These are phyloP conservation scores for Penicillium paxilli DNA, from an alignment of 495 filamentous ascomycete genomes.

Conservation along the genomic window DNA sequence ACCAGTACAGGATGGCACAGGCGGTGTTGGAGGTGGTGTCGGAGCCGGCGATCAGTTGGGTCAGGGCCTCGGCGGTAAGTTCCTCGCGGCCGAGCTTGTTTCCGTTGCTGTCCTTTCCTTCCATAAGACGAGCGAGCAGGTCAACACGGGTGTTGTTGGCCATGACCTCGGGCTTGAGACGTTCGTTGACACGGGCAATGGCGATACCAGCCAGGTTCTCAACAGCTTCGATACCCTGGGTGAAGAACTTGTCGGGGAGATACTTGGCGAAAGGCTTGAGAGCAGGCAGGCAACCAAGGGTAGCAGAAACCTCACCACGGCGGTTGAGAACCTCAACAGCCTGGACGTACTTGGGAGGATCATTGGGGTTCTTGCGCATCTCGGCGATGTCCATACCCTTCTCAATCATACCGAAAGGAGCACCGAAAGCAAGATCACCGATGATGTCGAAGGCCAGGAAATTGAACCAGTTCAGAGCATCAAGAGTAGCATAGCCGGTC, in stretches of 20 bases:
- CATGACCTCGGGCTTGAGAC: constrained; percentile 63
- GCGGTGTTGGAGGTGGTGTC: constrained; percentile 90
- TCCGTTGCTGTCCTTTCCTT: constrained; percentile 80
- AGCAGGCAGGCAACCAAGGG: constrained; percentile 46
- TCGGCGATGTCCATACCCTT: constrained; percentile 60
- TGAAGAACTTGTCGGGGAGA: constrained; percentile 54
- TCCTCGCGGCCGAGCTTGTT: constrained; percentile 72
- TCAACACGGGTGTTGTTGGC: constrained; percentile 66
- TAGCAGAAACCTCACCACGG: constrained; percentile 53
- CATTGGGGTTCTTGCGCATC: constrained; percentile 50
- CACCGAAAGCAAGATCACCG: constrained; percentile 59
- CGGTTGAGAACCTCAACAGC: constrained; percentile 57
- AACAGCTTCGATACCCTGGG: constrained; percentile 48
- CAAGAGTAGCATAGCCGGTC: constrained; percentile 60
- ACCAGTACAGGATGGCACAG: constrained; percentile 83
- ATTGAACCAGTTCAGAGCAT: constrained; percentile 91
- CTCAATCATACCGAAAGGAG: constrained; percentile 55
- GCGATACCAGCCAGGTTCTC: constrained; percentile 62
- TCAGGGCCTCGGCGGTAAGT: constrained; percentile 84
- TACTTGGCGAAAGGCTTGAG: constrained; percentile 53
- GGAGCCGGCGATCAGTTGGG: constrained; percentile 86
- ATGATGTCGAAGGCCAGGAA: constrained; percentile 94
- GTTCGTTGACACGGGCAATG: constrained; percentile 73
- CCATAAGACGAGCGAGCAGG: constrained; percentile 80
- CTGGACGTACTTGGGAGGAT: constrained; percentile 46